Base-by-base conservation (phyloP, 345 rosid species). In the Raphanus sativus region DNA sequence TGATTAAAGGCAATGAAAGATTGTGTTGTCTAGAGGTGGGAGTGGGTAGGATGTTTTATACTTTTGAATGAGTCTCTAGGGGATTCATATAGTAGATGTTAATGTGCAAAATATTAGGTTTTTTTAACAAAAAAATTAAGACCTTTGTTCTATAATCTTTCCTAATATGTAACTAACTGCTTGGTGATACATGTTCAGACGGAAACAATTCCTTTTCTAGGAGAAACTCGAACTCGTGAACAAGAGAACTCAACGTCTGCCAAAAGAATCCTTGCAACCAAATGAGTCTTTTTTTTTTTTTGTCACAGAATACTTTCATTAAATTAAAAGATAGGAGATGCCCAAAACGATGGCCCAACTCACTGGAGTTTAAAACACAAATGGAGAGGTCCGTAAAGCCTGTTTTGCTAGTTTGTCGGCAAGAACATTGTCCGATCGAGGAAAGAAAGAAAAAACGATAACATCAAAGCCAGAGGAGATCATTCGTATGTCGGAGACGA, bases 1-100 rank as follows among this genome's bases (percentile, higher is more conserved):
- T 60, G 59, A 78, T 72, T 78, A 78, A 73, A 73, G 77, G 69
- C 72, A 73, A n/a, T 58, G 73, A 78, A 77, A 77, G 81, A 77
- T 77, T 71, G 54, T 77, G 72, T 77, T 71, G 67, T 77, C 81
- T 73, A 73, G 65, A 73, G 74, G 74, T 78, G 81, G 77, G 81
- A 73, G 81, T 78, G 59, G 81, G 69, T 78, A 78, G 33, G 69
- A 67, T 78, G 81, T 73, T 67, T 65, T 66, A 30, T 61, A 34
- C 77, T 78, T 73, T 72, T 78, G 77, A 72, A 73, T 67, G 73
- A 77, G 68, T 78, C 73, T 70, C 40, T 70, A 28, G 55, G 69
- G 55, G 11, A 34, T 77, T 77, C 28, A 8, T 54, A 26, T 36
- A 36, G 48, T 69, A 69, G 28, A 62, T 69, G 32, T 65, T 76